phyloP scores from a whole-genome alignment of 1,284 basidiomycete genomes.

The Boletellus dicymbophilus region DNA sequence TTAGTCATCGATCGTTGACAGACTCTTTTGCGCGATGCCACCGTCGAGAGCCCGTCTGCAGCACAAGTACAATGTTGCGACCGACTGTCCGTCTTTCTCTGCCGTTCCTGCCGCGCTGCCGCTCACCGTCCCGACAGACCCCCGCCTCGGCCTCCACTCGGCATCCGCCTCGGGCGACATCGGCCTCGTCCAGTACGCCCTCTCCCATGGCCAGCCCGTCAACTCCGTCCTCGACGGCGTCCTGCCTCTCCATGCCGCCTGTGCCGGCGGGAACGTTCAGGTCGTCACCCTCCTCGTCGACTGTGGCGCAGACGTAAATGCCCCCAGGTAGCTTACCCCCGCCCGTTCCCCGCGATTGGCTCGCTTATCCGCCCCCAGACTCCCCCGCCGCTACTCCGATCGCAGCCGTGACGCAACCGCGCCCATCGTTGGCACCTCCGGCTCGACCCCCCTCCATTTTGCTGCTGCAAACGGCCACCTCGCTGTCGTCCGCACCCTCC shows the following conservation, averaged over 20 bases:
- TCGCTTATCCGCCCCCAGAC: conserved; percentile 39
- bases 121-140: conserved; percentile 51
- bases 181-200: conserved; percentile 84
- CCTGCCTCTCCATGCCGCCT: conserved; percentile 89
- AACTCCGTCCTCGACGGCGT: conserved; percentile 93
- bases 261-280: conserved; percentile 81
- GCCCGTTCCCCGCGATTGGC: not conserved
- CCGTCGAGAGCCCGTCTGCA: conserved; percentile 3
- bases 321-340: conserved; percentile 58
- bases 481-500: conserved; percentile 70
- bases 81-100: conserved; percentile 59
- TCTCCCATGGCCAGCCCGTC: conserved; percentile 91
- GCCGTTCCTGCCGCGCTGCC: not conserved
- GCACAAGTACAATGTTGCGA: conserved; percentile 77
- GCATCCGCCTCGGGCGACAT: conserved; percentile 88
- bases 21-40: conserved; percentile 5
- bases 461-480: conserved; percentile 91
- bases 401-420: conserved; percentile 61
- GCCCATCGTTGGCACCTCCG: conserved; percentile 77
- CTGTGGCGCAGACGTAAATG: conserved; percentile 91
- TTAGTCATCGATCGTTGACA: conserved; percentile 15
- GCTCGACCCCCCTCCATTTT: conserved; percentile 93
- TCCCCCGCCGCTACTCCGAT: conserved; percentile 81
- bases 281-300: conserved; percentile 89
- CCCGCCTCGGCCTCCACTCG: conserved; percentile 86